Evolutionary conservation across 495 filamentous ascomycete genomes (phyloP).

Genomic region (Margaritispora aquatica): DNA sequence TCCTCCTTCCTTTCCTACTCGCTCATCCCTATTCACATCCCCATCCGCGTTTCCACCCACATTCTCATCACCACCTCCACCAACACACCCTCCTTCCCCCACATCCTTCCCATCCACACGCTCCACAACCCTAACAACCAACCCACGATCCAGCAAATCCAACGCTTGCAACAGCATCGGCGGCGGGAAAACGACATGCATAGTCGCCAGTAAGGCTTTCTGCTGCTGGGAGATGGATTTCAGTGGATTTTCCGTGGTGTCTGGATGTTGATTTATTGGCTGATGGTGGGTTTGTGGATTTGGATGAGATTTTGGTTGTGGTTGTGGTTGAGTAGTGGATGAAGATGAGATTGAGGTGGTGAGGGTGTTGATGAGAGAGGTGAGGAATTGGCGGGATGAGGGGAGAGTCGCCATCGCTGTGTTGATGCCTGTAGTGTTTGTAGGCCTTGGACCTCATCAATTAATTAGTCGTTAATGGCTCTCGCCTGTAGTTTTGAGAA

Average conservation of each 20-base stretch:
- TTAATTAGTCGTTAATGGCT: no score
- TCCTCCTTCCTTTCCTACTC: not conserved
- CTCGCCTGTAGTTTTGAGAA: no score
- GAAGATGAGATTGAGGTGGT: conserved; percentile 27
- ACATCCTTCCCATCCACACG: not conserved
- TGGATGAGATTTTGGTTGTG: not conserved
- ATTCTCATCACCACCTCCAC: not conserved
- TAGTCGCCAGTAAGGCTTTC: conserved; percentile 45
- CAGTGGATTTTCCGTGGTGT: conserved; percentile 39
- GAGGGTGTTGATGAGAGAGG: conserved; percentile 38
- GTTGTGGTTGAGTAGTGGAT: not conserved
- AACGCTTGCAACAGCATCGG: conserved; percentile 62
- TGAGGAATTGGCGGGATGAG: conserved; percentile 35
- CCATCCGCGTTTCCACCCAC: no score
- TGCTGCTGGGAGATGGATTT: conserved; percentile 29
- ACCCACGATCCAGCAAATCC: conserved; percentile 69
- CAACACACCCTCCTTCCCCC: not conserved
- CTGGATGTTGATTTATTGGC: not conserved
- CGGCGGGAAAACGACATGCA: conserved; percentile 59
- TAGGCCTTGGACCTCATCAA: no score
- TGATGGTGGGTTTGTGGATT: not conserved
- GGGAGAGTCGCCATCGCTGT: conserved; percentile 25
- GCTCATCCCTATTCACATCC: conserved; percentile 24
- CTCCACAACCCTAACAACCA: conserved; percentile 41
- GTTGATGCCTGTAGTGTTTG: no score